Base-by-base conservation (phyloP, 352 stramenopile species). In the Bremia lactucae region DNA sequence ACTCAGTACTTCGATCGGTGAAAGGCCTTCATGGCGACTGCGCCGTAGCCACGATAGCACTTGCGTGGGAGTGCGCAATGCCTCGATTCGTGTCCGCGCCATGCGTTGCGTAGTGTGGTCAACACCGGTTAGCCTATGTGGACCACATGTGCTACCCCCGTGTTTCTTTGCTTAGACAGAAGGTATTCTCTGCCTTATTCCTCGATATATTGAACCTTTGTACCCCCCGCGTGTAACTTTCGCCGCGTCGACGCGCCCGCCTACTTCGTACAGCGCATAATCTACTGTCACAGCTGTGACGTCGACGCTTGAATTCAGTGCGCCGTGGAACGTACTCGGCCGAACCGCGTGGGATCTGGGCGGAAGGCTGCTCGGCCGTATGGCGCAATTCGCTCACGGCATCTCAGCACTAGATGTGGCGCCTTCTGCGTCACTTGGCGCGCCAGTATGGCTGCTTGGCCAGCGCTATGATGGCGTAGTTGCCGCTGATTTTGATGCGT, bases 311-410 rank as follows among this genome's bases (percentile, higher is more conserved):
- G 38, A 49, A 26, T 20, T 47, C 42, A 41, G 40, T 15, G 37
- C 37, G 15, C 21, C 58, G 14, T 62, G 47, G 51, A 39, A 62
- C 46, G 42, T 58, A 19, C 46, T 65, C 31, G 45, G 56, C 20
- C 44, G 42, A 10, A 20, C 52, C 15, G 47, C 46, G 36, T 65
- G 56, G 56, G 56, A 65, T 43, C 46, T 82, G 18, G 65, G 67
- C 37, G 67, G 62, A 38, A 60, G 59, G 19, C 52, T 79, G 28
- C 50, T 74, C 20, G 55, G 44, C 37, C 67, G 56, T 42, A 90
- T 90, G 77, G 72, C 69, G 45, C 78, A 90, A 45, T 88, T 90
- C 50, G 72, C 75, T 25, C 75, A 90, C 51, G 78, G 78, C 18
- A 90, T 90, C 49, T 83, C 69, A 28, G 67, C 73, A 25, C 57